Evolutionary conservation across 495 filamentous ascomycete genomes (phyloP).

Genomic region (Lichina pygmaea): DNA sequence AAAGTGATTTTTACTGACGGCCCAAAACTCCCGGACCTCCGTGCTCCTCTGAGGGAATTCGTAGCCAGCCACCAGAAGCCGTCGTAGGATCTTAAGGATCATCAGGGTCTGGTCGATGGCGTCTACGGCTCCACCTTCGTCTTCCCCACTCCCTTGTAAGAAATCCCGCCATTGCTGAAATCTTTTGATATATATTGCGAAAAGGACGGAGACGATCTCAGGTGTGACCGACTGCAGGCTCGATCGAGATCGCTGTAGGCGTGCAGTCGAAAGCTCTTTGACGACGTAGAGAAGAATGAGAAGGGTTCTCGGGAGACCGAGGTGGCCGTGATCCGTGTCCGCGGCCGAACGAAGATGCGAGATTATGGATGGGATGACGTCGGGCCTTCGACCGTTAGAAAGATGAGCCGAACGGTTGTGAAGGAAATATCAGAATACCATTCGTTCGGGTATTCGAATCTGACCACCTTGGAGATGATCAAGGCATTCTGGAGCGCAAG

Average conservation of each 20-base stretch:
- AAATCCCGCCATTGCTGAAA: constrained; percentile 41
- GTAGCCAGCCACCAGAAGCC: constrained; percentile 58
- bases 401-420: neutral
- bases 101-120: constrained; percentile 48
- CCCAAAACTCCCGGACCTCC: constrained; percentile 56
- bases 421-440: constrained; percentile 18
- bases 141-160: constrained; percentile 24
- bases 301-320: constrained; percentile 42
- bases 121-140: constrained; percentile 28
- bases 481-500: constrained; percentile 72
- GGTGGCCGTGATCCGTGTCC: constrained; percentile 17
- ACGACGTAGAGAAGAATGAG: constrained; percentile 58
- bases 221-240: constrained; percentile 51
- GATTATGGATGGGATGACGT: constrained; percentile 27
- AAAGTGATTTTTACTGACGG: constrained; percentile 39
- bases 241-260: constrained; percentile 38
- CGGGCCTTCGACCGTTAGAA: constrained; percentile 13
- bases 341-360: constrained; percentile 26
- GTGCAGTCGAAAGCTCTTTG: constrained; percentile 66
- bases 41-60: constrained; percentile 53
- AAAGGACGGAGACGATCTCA: constrained; percentile 52
- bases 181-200: constrained; percentile 47
- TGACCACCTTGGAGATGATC: constrained; percentile 60
- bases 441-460: constrained; percentile 66
- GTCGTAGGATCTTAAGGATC: constrained; percentile 51